Conservation (phyloP, 2,329 filamentous ascomycete genomes). For the Tolypocladium cylindrosporum region DNA sequence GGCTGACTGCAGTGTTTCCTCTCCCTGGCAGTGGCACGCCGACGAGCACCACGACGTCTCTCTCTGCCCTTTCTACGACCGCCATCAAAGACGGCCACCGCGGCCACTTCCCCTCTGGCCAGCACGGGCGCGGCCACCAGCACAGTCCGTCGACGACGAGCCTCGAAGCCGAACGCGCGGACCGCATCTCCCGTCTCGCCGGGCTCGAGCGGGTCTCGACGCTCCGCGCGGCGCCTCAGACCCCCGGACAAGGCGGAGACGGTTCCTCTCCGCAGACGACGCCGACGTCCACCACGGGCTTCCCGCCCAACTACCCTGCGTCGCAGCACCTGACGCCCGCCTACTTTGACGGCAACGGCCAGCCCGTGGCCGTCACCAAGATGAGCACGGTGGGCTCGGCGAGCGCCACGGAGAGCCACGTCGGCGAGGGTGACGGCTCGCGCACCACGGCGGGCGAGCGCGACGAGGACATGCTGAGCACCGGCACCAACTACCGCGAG, state of each 20-base stretch:
- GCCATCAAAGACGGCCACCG: slow-evolving; percentile 95
- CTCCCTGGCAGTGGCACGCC: slow-evolving; percentile 57
- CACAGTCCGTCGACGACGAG: slow-evolving; percentile 55
- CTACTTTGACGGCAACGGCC: slow-evolving; percentile 73
- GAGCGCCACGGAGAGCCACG: slow-evolving; percentile 70
- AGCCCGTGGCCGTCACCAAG: slow-evolving; percentile 58
- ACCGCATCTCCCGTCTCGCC: slow-evolving; percentile 88
- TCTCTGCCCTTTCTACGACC: slow-evolving; percentile 84
- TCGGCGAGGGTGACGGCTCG: slow-evolving; percentile 44
- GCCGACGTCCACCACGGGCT: slow-evolving; percentile 36
- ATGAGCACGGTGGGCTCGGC: slow-evolving; percentile 88
- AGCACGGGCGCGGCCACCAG: slow-evolving; percentile 46
- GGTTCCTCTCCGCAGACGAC: slow-evolving; percentile 37
- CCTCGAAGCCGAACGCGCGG: slow-evolving; percentile 83
- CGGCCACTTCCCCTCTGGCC: slow-evolving; percentile 53
- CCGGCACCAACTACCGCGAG: slow-evolving; percentile 49
- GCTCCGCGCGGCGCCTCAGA: slow-evolving; percentile 43
- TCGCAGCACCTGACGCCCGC: slow-evolving; percentile 43
- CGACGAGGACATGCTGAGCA: slow-evolving; percentile 63
- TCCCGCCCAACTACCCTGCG: slow-evolving; percentile 27
- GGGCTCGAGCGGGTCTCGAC: slow-evolving; percentile 83
- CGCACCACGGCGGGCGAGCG: slow-evolving; percentile 43
- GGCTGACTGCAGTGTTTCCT: background rate
- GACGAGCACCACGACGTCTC: slow-evolving; percentile 83
- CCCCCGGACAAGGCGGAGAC: slow-evolving; percentile 15